A percentile compares a stretch with the other conserved stretches of the same genome.
Conservation (phyloP, 768 basidiomycete genomes). For the Leccinum broughii region DNA sequence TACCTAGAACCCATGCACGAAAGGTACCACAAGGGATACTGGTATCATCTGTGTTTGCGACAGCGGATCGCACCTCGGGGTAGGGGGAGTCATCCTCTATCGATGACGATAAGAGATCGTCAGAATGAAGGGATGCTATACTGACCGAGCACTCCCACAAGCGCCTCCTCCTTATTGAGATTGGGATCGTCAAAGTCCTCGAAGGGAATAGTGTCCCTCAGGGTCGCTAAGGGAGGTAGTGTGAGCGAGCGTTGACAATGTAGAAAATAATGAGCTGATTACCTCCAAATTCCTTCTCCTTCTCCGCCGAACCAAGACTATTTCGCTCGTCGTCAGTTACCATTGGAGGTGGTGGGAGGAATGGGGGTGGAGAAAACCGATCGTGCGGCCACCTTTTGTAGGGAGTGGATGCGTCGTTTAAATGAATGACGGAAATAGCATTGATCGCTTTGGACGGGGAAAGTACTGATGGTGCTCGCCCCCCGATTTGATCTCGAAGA, state of each 20-base stretch:
- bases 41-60: conserved; percentile 71
- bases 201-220: conserved; percentile 6
- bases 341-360: conserved; percentile 14
- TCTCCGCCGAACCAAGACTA: conserved; percentile 15
- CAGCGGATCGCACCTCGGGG: conserved; percentile 78
- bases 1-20: conserved; percentile 60
- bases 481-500: conserved; percentile 1
- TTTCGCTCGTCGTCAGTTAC: conserved; percentile 19
- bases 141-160: conserved; percentile 30
- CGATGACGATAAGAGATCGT: conserved; percentile 16
- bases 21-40: conserved; percentile 62
- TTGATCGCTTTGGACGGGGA: not conserved
- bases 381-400: conserved; percentile 16
- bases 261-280: not conserved
- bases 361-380: not conserved
- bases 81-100: conserved; percentile 79
- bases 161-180: conserved; percentile 30
- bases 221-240: conserved; percentile 2
- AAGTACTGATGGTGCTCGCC: not conserved
- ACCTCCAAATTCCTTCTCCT: conserved; percentile 21
- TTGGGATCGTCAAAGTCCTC: conserved; percentile 41
- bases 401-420: not conserved
- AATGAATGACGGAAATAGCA: not conserved
- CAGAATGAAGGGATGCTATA: not conserved
- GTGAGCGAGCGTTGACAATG: not conserved